Conservation (phyloP, 169 alveolate species). For the Plasmodium adleri region DNA sequence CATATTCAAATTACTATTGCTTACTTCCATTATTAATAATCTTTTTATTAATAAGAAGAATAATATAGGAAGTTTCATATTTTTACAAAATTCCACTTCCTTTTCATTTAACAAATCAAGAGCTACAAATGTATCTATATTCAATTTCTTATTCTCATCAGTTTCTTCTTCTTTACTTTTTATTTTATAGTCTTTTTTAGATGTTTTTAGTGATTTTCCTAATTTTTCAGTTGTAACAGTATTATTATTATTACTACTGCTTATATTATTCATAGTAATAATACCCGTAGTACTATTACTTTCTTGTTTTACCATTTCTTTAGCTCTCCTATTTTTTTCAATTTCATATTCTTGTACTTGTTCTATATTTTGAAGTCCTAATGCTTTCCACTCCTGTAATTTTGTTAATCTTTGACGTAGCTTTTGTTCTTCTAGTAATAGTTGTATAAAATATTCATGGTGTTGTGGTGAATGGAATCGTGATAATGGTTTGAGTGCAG, state of each 20-base stretch:
- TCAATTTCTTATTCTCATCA: conserved; percentile 55
- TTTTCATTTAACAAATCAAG: conserved; percentile 75
- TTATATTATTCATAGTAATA: no score
- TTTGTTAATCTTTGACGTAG: conserved; percentile 88
- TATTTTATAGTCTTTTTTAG: conserved; percentile 40
- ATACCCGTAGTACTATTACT: background rate
- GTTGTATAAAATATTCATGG: conserved; percentile 91
- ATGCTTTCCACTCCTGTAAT: conserved; percentile 92
- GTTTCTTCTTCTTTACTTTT: conserved; percentile 35
- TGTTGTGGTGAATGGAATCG: conserved; percentile 92
- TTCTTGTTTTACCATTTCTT: conserved; percentile 48
- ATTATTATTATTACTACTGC: no score
- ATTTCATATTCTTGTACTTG: conserved; percentile 86
- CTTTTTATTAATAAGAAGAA: conserved; percentile 80
- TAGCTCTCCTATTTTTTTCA: conserved; percentile 73
- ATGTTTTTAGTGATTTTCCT: conserved; percentile 27
- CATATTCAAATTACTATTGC: conserved; percentile 61
- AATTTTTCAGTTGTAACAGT: conserved; percentile 8
- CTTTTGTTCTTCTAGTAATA: conserved; percentile 90
- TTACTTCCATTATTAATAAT: conserved; percentile 77
- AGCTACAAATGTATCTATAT: conserved; percentile 59
- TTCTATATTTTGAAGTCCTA: conserved; percentile 91
- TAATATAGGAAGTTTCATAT: conserved; percentile 80
- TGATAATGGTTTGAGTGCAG: conserved; percentile 89
- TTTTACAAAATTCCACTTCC: conserved; percentile 81